phyloP scores from a whole-genome alignment of 1,139 yeast species.

The Yamadazyma diddensiae region DNA sequence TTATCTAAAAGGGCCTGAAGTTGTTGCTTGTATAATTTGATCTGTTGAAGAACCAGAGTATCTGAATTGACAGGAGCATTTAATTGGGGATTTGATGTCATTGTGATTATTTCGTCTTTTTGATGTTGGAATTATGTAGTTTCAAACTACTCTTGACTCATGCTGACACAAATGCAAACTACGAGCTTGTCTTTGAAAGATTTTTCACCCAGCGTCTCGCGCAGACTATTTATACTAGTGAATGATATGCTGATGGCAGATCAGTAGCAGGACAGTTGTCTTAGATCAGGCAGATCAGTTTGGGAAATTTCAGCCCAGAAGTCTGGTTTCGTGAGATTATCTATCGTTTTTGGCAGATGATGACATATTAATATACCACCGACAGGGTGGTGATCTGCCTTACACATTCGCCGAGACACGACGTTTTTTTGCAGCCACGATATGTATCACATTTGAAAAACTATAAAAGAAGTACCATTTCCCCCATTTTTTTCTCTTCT shows the following conservation, averaged over 20 bases:
- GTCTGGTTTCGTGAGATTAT: too few species aligned
- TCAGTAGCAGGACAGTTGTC: too few species aligned
- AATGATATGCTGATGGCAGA: too few species aligned
- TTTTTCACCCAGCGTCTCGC: too few species aligned
- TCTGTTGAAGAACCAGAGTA: conserved; percentile 16
- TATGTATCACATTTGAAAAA: conserved; percentile 2
- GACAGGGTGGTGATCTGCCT: too few species aligned
- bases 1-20: conserved; percentile 27
- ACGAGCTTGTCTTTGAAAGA: not conserved
- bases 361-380: too few species aligned
- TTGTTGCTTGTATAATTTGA: conserved; percentile 25
- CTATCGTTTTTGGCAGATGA: too few species aligned
- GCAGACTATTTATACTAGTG: too few species aligned
- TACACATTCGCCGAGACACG: not conserved
- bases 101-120: not conserved
- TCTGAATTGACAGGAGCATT: not conserved
- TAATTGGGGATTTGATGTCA: not conserved
- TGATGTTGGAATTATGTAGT: too few species aligned
- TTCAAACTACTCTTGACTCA: not conserved
- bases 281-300: too few species aligned
- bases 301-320: too few species aligned
- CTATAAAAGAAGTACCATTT: conserved; percentile 1
- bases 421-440: conserved; percentile 2
- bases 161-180: conserved; percentile 1
- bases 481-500: conserved; percentile 1